Evolutionary conservation across 345 rosid species (phyloP).

Genomic region (Euphorbia lathyris): DNA sequence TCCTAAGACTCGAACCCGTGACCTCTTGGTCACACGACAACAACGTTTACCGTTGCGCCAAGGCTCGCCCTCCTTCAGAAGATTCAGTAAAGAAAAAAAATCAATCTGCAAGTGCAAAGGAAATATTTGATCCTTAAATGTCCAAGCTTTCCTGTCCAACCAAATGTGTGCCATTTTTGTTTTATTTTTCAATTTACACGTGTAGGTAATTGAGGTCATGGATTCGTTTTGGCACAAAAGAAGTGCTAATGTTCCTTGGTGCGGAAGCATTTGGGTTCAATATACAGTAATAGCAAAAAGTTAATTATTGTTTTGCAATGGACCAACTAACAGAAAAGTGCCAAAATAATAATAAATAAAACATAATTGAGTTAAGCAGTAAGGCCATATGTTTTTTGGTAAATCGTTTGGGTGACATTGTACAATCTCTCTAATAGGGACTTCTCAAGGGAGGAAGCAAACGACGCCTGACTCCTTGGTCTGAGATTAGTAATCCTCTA

Average conservation of each 20-base stretch:
- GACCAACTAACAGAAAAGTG: background rate
- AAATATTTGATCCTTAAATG: background rate
- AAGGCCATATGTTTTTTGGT: background rate
- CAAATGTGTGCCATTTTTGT: background rate
- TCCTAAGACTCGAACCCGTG: too few relatives aligned
- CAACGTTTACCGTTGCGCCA: too few relatives aligned
- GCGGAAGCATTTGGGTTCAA: background rate
- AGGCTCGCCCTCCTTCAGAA: too few relatives aligned
- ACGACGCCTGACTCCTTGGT: slow-evolving; percentile 64
- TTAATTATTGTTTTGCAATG: background rate
- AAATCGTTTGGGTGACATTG: background rate
- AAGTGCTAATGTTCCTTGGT: background rate
- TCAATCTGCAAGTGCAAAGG: background rate
- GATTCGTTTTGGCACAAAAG: background rate
- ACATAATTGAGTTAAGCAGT: background rate
- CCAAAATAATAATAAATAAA: background rate
- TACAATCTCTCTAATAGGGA: slow-evolving; percentile 52
- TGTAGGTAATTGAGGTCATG: background rate
- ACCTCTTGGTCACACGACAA: too few relatives aligned
- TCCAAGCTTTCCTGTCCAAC: background rate
- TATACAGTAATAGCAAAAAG: background rate
- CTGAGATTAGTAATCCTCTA: slow-evolving; percentile 66
- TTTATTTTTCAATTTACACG: too few relatives aligned
- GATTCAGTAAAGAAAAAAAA: too few relatives aligned
- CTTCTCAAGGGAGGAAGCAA: slow-evolving; percentile 85